Conservation (phyloP, 75 land plant genomes). For the Pseudotsuga menziesii region DNA sequence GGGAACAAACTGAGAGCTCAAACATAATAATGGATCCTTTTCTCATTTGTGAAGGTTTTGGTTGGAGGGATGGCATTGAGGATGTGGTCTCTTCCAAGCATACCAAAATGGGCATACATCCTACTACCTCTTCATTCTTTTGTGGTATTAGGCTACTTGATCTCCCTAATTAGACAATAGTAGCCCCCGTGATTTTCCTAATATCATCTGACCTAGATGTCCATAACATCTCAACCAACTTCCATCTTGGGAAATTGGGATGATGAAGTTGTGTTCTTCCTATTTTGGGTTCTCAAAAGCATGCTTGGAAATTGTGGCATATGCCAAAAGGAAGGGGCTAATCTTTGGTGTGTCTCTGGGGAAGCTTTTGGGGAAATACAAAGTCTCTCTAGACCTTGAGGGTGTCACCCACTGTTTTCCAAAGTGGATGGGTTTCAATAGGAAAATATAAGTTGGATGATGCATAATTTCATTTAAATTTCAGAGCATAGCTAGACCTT, state of each 20-base stretch:
- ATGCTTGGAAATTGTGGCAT: constrained; percentile 26
- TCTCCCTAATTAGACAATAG: constrained; percentile 23
- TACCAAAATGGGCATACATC: constrained; percentile 20
- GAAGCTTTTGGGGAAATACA: too few relatives aligned
- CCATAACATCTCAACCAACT: constrained; percentile 24
- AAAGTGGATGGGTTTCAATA: constrained; percentile 61
- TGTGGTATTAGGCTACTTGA: constrained; percentile 27
- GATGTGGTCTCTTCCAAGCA: constrained; percentile 18
- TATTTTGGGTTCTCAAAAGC: constrained; percentile 5
- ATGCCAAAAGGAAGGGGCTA: constrained; percentile 23
- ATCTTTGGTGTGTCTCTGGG: constrained; percentile 22
- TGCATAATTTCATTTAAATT: constrained; percentile 44
- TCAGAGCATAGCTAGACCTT: constrained; percentile 63
- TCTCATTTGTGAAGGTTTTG: too few relatives aligned
- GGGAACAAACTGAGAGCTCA: too few relatives aligned
- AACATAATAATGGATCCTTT: too few relatives aligned
- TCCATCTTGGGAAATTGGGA: constrained; percentile 31
- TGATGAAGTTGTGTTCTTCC: constrained; percentile 29
- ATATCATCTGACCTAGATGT: constrained; percentile 15
- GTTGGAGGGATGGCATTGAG: too few relatives aligned
- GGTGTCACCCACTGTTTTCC: constrained; percentile 30
- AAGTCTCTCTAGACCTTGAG: too few relatives aligned
- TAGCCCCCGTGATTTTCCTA: constrained; percentile 27
- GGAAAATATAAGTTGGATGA: constrained; percentile 23
- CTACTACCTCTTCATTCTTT: constrained; percentile 40